Percentiles rank a stretch among this genome's conserved stretches.
Evolutionary conservation across 108 stramenopile species (phyloP).

Genomic region (Ochromonas danica): DNA sequence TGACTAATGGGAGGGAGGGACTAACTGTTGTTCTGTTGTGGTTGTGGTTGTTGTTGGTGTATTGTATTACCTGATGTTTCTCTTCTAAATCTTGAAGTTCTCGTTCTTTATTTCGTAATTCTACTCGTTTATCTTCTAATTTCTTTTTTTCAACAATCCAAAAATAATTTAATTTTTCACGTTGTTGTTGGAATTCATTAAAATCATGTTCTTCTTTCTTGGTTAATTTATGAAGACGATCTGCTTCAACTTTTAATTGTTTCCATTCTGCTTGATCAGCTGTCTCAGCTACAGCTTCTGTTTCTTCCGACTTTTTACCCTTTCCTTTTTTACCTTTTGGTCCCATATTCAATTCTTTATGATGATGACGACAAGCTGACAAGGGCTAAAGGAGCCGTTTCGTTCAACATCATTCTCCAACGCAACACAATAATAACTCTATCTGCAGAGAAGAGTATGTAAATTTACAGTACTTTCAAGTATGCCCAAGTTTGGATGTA

Average conservation of each 20-base stretch:
- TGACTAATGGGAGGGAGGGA: constrained; percentile 5
- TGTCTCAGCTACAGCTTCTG: constrained; percentile 19
- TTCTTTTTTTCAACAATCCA: constrained; percentile 70
- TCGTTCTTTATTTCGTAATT: constrained; percentile 65
- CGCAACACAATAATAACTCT: no score
- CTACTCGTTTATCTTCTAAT: constrained; percentile 59
- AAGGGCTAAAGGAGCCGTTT: no score
- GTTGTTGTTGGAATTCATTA: constrained; percentile 65
- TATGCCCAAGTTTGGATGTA: no score
- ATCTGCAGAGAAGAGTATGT: no score
- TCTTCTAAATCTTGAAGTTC: constrained; percentile 68
- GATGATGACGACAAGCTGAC: no score
- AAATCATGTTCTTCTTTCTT: constrained; percentile 57
- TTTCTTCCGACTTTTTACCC: constrained; percentile 1
- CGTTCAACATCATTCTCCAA: no score
- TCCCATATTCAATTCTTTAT: no score
- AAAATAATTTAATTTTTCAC: constrained; percentile 68
- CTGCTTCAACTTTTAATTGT: constrained; percentile 20
- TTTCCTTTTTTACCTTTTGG: constrained; percentile 31
- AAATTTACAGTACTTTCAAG: no score
- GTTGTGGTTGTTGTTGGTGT: no score
- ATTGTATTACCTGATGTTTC: constrained; percentile 56
- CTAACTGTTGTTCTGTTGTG: constrained; percentile 37
- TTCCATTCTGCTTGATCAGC: constrained; percentile 36
- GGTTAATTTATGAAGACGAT: constrained; percentile 27